Evolutionary conservation across 116 monocot species (phyloP), one percentile per base, ranked within the genome.

Genomic region (Dioscorea cayenensis): DNA sequence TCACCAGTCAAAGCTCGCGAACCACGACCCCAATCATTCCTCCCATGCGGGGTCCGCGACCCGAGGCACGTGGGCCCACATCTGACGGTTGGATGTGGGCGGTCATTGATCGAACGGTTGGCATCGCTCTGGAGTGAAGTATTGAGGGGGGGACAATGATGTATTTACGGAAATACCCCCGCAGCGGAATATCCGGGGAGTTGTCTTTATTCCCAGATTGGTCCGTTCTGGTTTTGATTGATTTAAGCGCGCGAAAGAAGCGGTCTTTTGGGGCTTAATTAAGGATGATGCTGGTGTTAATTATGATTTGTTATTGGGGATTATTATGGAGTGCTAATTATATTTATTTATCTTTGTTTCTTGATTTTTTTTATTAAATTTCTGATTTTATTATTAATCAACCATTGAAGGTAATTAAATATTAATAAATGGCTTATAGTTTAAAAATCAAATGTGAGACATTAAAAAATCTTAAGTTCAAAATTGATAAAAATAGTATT

Each of bases 1-100:
- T 52, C 58, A 35, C 70, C 77, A 51, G 77, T 71, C 64, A 22
- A 55, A 37, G 49, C 50, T 61, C 68, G 23, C 48, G 51, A 55
- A 49, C 52, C 50, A 64, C 67, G 20, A 61, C 21, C 68, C 68
- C 43, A 77, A 77, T 77, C 77, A 70, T 70, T 77, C 25, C 63
- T 16, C 60, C 58, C 55, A 43, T 48, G 23, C 19, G 21, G 51
- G 21, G 28, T 25, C 36, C 18, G 60, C 17, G 18, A 0, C 51
- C 32, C 70, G 63, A 49, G 60, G 19, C 28, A 21, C 18, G 12
- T 5, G 32, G 63, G 64, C 4, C 35, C 17, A 6, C 3, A 6
- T 3, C 8, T 18, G 13, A 8, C 63, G 49, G 51, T 51, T 14
- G 12, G 25, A 64, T 69, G 49, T n/a, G 6, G 7, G 25, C 7